Conservation (phyloP, 148 eudicot species). For the Camellia granthamiana region DNA sequence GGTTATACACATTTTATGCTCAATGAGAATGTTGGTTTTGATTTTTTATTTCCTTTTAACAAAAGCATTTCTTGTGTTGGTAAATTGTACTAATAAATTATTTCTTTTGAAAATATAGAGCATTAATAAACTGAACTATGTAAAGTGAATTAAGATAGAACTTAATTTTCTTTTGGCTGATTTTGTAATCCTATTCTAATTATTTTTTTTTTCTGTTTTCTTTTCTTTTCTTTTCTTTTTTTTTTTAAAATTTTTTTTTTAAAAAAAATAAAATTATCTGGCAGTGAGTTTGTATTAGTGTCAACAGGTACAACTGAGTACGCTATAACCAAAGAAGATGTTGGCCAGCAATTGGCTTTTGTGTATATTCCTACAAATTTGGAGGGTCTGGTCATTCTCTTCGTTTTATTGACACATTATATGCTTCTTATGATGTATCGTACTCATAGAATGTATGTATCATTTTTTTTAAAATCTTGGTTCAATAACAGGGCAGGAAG, state of each 20-base stretch:
- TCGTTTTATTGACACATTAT: background rate
- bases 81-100: background rate
- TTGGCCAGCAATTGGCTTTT: constrained; percentile 72
- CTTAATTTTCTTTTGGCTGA: background rate
- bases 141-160: background rate
- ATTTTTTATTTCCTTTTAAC: background rate
- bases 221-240: too few species aligned
- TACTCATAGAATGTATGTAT: background rate
- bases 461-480: background rate
- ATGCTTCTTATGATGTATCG: background rate
- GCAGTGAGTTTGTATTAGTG: constrained; percentile 62
- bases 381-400: constrained; percentile 54
- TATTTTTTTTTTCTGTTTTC: background rate
- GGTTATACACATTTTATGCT: background rate
- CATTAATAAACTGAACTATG: background rate
- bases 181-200: background rate
- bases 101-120: background rate
- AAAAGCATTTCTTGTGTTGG: background rate
- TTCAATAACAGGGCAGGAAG: constrained; percentile 81
- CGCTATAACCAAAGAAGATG: constrained; percentile 70
- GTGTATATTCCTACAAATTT: constrained; percentile 81
- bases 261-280: constrained; percentile 11
- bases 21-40: background rate
- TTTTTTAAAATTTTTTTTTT: too few species aligned
- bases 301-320: constrained; percentile 78